phyloP scores from a whole-genome alignment of 768 basidiomycete genomes.

The Clitopilus hobsonii region DNA sequence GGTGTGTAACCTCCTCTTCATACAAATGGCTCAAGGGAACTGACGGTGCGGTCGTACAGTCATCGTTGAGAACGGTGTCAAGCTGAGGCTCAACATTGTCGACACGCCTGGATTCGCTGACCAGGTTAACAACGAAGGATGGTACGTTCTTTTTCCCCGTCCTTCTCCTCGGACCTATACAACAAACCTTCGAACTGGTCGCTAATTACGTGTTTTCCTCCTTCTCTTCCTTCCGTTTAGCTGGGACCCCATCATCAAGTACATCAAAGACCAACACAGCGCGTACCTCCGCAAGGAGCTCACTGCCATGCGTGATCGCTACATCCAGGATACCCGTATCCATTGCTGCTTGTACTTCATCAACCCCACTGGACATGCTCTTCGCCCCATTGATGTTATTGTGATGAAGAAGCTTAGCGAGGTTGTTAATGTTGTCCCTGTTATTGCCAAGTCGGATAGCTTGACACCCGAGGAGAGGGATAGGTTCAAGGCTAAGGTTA shows the following conservation, averaged over 20 bases:
- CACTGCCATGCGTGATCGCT: slow-evolving; percentile 96
- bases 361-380: slow-evolving; percentile 95
- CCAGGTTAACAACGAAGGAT: slow-evolving; percentile 98
- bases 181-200: slow-evolving; percentile 5
- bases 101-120: slow-evolving; percentile 99
- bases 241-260: slow-evolving; percentile 99
- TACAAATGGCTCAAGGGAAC: not conserved
- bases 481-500: slow-evolving; percentile 87
- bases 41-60: slow-evolving; percentile 41
- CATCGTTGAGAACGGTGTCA: slow-evolving; percentile 94
- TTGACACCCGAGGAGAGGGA: slow-evolving; percentile 92
- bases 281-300: slow-evolving; percentile 98
- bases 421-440: slow-evolving; percentile 99
- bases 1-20: slow-evolving; percentile 45
- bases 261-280: slow-evolving; percentile 99
- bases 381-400: slow-evolving; percentile 95
- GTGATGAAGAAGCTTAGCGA: slow-evolving; percentile 99
- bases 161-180: not conserved
- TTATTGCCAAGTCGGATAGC: slow-evolving; percentile 96
- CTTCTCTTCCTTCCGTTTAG: slow-evolving; percentile 30
- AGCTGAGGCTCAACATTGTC: slow-evolving; percentile 92
- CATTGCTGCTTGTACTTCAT: slow-evolving; percentile 99
- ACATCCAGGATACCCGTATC: slow-evolving; percentile 97
- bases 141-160: slow-evolving; percentile 44
- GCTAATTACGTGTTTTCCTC: slow-evolving; percentile 1